Conservation (phyloP, 208 protist genomes). For the Vickermania spadyakhi region DNA sequence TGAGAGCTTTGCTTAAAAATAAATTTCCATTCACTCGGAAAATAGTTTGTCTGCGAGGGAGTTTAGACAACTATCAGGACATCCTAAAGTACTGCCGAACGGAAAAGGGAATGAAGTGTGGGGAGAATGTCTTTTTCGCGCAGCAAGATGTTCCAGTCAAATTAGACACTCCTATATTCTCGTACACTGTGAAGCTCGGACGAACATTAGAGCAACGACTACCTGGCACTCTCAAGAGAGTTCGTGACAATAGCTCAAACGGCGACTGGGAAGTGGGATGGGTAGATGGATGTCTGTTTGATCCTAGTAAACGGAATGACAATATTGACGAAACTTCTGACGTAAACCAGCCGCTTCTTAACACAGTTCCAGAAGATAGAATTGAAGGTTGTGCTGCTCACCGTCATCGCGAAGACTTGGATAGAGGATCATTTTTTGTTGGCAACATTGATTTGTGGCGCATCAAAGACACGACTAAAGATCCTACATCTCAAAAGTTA, state of each 20-base stretch:
- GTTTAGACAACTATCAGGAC: slow-evolving; percentile 33
- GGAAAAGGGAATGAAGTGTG: slow-evolving; percentile 73
- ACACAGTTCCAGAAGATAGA: slow-evolving; percentile 27
- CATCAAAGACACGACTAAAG: slow-evolving; percentile 38
- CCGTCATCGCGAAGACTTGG: slow-evolving; percentile 37
- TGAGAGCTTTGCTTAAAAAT: slow-evolving; percentile 49
- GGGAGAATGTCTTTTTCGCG: slow-evolving; percentile 31
- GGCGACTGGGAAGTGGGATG: slow-evolving; percentile 80
- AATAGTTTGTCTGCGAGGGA: slow-evolving; percentile 54
- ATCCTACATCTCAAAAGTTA: no score
- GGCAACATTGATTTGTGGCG: slow-evolving; percentile 57
- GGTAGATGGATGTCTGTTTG: slow-evolving; percentile 63
- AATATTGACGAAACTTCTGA: slow-evolving; percentile 10
- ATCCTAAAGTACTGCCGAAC: slow-evolving; percentile 63
- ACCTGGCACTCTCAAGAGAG: slow-evolving; percentile 27
- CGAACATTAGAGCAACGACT: slow-evolving; percentile 37
- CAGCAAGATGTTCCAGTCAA: slow-evolving; percentile 20
- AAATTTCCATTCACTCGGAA: slow-evolving; percentile 73
- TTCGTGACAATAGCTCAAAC: slow-evolving; percentile 52
- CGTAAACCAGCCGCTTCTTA: slow-evolving; percentile 28
- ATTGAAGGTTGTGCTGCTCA: slow-evolving; percentile 48
- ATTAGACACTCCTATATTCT: slow-evolving; percentile 76
- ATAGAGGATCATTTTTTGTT: slow-evolving; percentile 77
- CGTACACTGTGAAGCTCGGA: slow-evolving; percentile 70
- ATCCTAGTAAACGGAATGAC: slow-evolving; percentile 2